These are phyloP conservation scores for Kodamaea alishanica DNA, from an alignment of 1,139 yeast genomes.

Conservation along the genomic window DNA sequence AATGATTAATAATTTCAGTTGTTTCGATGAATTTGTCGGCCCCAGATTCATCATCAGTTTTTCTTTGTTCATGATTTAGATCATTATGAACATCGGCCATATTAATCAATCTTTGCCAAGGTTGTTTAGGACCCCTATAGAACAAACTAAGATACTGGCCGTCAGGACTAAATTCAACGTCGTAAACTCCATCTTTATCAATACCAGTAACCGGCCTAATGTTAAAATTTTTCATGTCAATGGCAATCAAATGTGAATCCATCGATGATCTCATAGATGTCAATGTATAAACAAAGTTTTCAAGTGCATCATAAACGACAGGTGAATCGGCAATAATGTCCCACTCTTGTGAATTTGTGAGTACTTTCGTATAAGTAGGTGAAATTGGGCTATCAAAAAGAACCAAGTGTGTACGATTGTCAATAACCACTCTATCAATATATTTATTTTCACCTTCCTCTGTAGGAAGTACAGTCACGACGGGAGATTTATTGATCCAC, in stretches of 20 bases:
- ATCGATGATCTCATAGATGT: slow-evolving; percentile 55
- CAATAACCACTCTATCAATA: slow-evolving; percentile 66
- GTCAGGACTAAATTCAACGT: slow-evolving; percentile 45
- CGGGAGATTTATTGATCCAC: slow-evolving; percentile 48
- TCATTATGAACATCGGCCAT: slow-evolving; percentile 32
- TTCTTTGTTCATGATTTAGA: slow-evolving; percentile 1
- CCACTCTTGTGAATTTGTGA: slow-evolving; percentile 61
- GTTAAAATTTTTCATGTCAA: slow-evolving; percentile 17
- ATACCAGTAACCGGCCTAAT: slow-evolving; percentile 21
- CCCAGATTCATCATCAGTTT: slow-evolving; percentile 3
- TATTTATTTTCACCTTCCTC: slow-evolving; percentile 51
- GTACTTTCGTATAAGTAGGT: slow-evolving; percentile 39
- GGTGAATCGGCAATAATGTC: slow-evolving; percentile 59
- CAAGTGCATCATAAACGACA: slow-evolving; percentile 50
- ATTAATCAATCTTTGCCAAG: slow-evolving; percentile 59
- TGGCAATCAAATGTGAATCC: slow-evolving; percentile 48
- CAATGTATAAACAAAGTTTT: slow-evolving; percentile 57
- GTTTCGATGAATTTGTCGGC: slow-evolving; percentile 21
- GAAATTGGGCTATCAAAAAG: slow-evolving; percentile 52
- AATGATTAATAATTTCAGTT: slow-evolving; percentile 32
- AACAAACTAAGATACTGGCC: slow-evolving; percentile 53
- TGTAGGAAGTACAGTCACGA: slow-evolving; percentile 27
- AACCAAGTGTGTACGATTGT: slow-evolving; percentile 67
- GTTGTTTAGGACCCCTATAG: slow-evolving; percentile 64
- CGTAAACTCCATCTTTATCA: slow-evolving; percentile 28